phyloP scores from a whole-genome alignment of 2,329 filamentous ascomycete species.

The Stachybotrys elegans region DNA sequence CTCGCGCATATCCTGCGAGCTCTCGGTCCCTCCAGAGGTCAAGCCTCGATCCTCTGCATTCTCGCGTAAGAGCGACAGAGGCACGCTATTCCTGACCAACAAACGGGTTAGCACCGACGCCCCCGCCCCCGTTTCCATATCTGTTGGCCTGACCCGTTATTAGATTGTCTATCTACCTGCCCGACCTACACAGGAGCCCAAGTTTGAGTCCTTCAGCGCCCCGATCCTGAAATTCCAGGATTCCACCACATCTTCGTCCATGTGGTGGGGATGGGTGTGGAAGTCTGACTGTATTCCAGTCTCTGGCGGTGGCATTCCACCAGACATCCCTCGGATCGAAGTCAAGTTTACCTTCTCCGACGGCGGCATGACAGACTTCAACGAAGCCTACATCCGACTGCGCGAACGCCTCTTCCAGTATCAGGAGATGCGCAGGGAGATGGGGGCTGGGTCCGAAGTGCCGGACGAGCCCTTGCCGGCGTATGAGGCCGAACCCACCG shows the following conservation, averaged over 20 bases:
- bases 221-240: slow-evolving; percentile 86
- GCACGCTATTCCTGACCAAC: slow-evolving; percentile 77
- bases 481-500: slow-evolving; percentile 59
- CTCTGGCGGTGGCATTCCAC: slow-evolving; percentile 74
- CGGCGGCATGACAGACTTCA: slow-evolving; percentile 90
- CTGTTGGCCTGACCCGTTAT: slow-evolving; percentile 6
- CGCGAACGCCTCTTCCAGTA: slow-evolving; percentile 80
- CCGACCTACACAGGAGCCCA: slow-evolving; percentile 53
- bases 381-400: slow-evolving; percentile 74
- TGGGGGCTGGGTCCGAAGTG: slow-evolving; percentile 58
- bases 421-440: slow-evolving; percentile 67
- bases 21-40: slow-evolving; percentile 66
- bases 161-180: slow-evolving; percentile 85
- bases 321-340: slow-evolving; percentile 67
- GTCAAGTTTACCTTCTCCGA: slow-evolving; percentile 88
- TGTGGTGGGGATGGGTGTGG: slow-evolving; percentile 95
- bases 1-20: slow-evolving; percentile 68
- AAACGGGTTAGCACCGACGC: slow-evolving; percentile 58
- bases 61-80: slow-evolving; percentile 67
- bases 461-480: slow-evolving; percentile 84
- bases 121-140: background rate
- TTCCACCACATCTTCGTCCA: slow-evolving; percentile 71
- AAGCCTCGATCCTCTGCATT: slow-evolving; percentile 56
- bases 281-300: slow-evolving; percentile 75
- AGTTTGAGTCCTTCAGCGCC: slow-evolving; percentile 80